These are phyloP conservation scores for Sclerotinia minor DNA, from an alignment of 2,329 filamentous ascomycete species.

Conservation along the genomic window DNA sequence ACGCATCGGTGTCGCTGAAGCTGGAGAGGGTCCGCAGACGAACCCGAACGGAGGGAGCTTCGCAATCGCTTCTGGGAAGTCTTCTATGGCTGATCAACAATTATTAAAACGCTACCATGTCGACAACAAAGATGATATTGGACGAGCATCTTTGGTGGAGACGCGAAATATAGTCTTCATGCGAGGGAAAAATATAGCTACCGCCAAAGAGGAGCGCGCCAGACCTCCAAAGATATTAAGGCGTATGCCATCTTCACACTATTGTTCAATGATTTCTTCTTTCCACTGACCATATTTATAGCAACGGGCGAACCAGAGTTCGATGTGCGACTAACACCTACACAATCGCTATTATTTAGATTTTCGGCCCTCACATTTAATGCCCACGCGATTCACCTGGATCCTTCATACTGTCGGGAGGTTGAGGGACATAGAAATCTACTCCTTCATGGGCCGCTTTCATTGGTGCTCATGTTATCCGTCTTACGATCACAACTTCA, in stretches of 20 bases:
- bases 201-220: slow-evolving; percentile 28
- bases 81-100: slow-evolving; percentile 11
- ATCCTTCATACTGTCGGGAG: slow-evolving; percentile 66
- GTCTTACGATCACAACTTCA: slow-evolving; percentile 56
- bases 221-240: slow-evolving; percentile 33
- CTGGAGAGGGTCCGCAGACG: slow-evolving; percentile 33
- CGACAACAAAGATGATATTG: slow-evolving; percentile 9
- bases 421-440: slow-evolving; percentile 74
- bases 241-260: slow-evolving; percentile 32
- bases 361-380: slow-evolving; percentile 93
- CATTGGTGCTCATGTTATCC: slow-evolving; percentile 73
- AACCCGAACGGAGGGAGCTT: slow-evolving; percentile 30
- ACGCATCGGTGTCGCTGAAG: slow-evolving; percentile 33
- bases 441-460: slow-evolving; percentile 85
- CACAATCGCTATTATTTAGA: slow-evolving; percentile 74
- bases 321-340: slow-evolving; percentile 62
- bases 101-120: slow-evolving; percentile 9
- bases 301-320: slow-evolving; percentile 48
- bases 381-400: slow-evolving; percentile 86
- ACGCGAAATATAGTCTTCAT: slow-evolving; percentile 65
- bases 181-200: slow-evolving; percentile 44
- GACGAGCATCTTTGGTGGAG: slow-evolving; percentile 50
- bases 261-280: not conserved
- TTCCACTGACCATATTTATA: slow-evolving; percentile 23
- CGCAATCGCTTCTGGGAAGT: not conserved